Percentiles rank a stretch among this genome's conserved stretches.
Evolutionary conservation across 1,139 yeast species (phyloP).

Genomic region (Trichomonascaceae sp.): DNA sequence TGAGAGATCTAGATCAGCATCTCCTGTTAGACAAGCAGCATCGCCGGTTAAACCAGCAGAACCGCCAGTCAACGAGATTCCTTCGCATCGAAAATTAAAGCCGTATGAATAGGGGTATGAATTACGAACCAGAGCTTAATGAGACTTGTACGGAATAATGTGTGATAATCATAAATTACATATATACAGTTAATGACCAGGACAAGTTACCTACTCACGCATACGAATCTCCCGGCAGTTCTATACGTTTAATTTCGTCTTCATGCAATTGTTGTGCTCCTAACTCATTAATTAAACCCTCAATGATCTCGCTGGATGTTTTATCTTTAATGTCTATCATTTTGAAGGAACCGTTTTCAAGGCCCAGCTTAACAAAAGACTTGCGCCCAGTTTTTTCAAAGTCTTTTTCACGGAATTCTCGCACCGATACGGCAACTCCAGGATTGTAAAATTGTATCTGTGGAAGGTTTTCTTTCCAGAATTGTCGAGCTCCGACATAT

Average conservation of each 20-base stretch:
- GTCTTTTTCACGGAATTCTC: conserved; percentile 16
- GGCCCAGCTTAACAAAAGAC: conserved; percentile 15
- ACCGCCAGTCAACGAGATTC: neutral
- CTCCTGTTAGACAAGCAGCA: neutral
- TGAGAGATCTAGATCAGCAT: neutral
- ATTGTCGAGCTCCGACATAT: conserved; percentile 37
- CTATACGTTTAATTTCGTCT: conserved; percentile 20
- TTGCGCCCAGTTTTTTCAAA: conserved; percentile 14
- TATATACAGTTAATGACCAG: neutral
- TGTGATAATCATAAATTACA: neutral
- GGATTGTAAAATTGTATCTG: conserved; percentile 81
- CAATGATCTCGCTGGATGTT: conserved; percentile 36
- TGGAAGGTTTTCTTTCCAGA: conserved; percentile 72
- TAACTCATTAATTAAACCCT: conserved; percentile 33
- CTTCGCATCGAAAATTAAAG: neutral
- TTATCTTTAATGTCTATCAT: conserved; percentile 37
- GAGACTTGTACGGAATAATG: too few relatives aligned
- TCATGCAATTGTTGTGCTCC: conserved; percentile 33
- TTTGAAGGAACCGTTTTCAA: conserved; percentile 32
- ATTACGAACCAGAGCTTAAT: too few relatives aligned
- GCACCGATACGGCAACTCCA: conserved; percentile 52
- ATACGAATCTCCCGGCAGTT: conserved; percentile 3
- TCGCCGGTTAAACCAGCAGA: neutral
- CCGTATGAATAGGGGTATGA: neutral
- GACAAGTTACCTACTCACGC: neutral